phyloP scores from a whole-genome alignment of 208 protist species.

The Porcisia hertigi region DNA sequence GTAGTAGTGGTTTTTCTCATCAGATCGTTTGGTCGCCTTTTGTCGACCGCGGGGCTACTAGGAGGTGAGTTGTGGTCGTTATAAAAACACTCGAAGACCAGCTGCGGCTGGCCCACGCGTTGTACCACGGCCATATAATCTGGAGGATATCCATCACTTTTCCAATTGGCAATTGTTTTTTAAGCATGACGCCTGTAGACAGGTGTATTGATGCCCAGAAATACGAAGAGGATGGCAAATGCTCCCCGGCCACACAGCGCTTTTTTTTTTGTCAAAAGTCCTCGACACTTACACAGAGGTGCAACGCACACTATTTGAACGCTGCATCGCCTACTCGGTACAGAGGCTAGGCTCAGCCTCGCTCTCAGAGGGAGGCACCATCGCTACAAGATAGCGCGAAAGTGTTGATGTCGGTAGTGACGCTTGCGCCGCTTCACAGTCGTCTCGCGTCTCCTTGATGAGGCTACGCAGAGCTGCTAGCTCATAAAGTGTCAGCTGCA shows the following conservation, averaged over 20 bases:
- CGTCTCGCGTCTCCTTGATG: slow-evolving; percentile 9
- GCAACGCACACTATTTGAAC: neutral
- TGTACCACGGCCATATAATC: no score
- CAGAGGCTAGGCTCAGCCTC: neutral
- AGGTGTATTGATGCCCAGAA: neutral
- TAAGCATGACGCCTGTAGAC: neutral
- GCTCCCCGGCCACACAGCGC: neutral
- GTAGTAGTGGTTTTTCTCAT: no score
- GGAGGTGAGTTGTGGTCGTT: no score
- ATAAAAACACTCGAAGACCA: no score
- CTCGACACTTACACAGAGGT: neutral
- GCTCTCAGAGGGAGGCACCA: neutral
- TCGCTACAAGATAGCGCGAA: slow-evolving; percentile 1
- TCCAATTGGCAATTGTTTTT: no score
- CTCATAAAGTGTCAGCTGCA: slow-evolving; percentile 61
- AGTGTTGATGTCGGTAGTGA: neutral
- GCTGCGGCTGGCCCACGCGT: no score
- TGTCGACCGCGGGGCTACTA: no score
- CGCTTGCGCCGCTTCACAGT: neutral
- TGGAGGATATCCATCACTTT: no score
- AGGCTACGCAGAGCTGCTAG: slow-evolving; percentile 40
- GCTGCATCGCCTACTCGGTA: neutral
- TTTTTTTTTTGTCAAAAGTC: neutral
- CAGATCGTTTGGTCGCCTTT: no score
- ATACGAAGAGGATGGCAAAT: neutral